Evolutionary conservation across 2,329 filamentous ascomycete genomes (phyloP), one percentile per base, ranked within the genome.

Genomic region (Calonectria honghensis): DNA sequence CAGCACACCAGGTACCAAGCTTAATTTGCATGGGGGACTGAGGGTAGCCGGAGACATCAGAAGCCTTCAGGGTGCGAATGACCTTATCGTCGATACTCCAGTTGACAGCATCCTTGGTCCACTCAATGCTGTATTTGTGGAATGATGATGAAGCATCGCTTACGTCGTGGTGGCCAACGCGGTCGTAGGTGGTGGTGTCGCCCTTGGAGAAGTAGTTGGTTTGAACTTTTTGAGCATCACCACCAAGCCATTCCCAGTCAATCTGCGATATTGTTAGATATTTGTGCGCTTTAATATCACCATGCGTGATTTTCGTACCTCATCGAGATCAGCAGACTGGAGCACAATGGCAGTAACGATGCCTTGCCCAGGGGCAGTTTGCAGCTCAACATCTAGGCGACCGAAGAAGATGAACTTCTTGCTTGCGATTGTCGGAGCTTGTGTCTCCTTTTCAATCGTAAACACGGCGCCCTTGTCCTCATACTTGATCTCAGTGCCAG

Each of bases 381-480:
- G 93, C 82, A 97, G 87, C 39, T 91, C 91, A 74, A 95, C 92
- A 70, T 97, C 94, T 79, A 98, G 91, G 81, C 93, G 93, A 76
- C 96, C 96, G 85, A 98, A 98, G 94, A 98, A 98, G 85, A 98
- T 95, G 89, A 97, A 98, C 90, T 96, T 96, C 80, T 92, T 90
- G 72, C 90, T 91, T 80, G 89, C 90, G 85, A 97, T 95, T 31
- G 94, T 95, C 39, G 95, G 93, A 57, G 90, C 91, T 61, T 95
- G 90, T 11, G 83, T 87, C 75, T 91, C 90, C 63, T 91, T 88
- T 32, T 89, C 90, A 86, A 98, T 98, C 80, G 91, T 90, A 86
- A 91, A 91, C 76, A 86, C 84, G 73, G 90, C 90, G 74, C 90
- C 90, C 41, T 87, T 83, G 65, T 77, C 77, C 79, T 87, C 85